These are phyloP conservation scores for Ganoderma resinaceum DNA, from an alignment of 1,284 basidiomycete species.

Conservation along the genomic window DNA sequence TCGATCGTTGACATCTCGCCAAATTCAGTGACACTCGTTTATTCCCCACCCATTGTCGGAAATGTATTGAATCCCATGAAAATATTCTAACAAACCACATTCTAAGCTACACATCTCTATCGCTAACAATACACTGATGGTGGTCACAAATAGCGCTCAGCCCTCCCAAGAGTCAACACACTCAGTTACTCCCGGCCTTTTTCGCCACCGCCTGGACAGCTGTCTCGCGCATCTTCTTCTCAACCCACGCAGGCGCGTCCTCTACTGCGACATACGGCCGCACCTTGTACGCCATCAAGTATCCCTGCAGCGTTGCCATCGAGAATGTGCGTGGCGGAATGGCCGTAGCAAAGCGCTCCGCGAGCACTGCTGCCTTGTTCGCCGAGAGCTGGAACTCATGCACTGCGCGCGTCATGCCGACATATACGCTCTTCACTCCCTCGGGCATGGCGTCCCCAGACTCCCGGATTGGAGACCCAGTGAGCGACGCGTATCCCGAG, in stretches of 20 bases:
- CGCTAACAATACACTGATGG: not conserved
- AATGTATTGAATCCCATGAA: no score
- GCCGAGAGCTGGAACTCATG: constrained; percentile 43
- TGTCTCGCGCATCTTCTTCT: constrained; percentile 34
- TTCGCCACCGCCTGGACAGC: constrained; percentile 3
- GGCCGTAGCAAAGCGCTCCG: constrained; percentile 57
- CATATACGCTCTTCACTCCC: constrained; percentile 25
- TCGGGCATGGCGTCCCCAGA: constrained; percentile 21
- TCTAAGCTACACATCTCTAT: not conserved
- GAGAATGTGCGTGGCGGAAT: constrained; percentile 72
- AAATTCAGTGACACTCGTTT: not conserved
- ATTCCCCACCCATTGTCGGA: not conserved
- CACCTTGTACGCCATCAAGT: constrained; percentile 75
- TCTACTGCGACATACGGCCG: constrained; percentile 65
- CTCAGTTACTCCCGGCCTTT: not conserved
- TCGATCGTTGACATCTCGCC: not conserved
- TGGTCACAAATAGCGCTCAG: not conserved
- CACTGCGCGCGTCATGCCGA: constrained; percentile 40
- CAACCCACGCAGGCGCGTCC: constrained; percentile 38
- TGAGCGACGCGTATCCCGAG: constrained; percentile 25
- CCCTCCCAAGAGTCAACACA: not conserved
- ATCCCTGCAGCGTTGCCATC: constrained; percentile 79
- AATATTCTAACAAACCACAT: not conserved
- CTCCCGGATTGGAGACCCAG: not conserved
- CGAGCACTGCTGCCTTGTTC: constrained; percentile 50